Percentiles rank a stretch among this genome's conserved stretches.
Conservation (phyloP, 495 filamentous ascomycete species). For the Trichoderma orchidacearum region DNA sequence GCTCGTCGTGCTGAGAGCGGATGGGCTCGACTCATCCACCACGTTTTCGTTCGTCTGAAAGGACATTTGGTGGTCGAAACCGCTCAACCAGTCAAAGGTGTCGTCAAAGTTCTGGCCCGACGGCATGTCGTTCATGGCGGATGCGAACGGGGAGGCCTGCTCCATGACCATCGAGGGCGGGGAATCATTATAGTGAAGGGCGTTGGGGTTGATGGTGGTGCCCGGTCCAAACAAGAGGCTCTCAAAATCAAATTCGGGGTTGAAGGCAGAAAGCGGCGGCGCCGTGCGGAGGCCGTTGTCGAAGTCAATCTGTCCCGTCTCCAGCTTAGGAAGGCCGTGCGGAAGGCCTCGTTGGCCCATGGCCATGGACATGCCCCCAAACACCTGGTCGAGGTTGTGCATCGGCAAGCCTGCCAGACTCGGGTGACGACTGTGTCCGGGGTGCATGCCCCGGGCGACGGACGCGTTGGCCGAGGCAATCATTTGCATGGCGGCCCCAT, state of each 20-base stretch:
- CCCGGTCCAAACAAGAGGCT: constrained; percentile 51
- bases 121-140: constrained; percentile 46
- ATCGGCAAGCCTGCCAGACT: constrained; percentile 54
- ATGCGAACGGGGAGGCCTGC: constrained; percentile 59
- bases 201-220: constrained; percentile 85
- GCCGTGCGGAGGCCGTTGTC: constrained; percentile 64
- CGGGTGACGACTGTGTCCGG: constrained; percentile 45
- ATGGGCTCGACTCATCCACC: constrained; percentile 87
- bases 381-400: constrained; percentile 39
- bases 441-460: constrained; percentile 39
- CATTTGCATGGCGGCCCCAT: constrained; percentile 57
- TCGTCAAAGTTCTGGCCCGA: constrained; percentile 55
- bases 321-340: constrained; percentile 67
- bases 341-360: constrained; percentile 48
- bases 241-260: constrained; percentile 62
- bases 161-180: constrained; percentile 61
- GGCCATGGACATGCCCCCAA: constrained; percentile 56
- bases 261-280: constrained; percentile 57
- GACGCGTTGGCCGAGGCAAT: constrained; percentile 44
- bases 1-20: constrained; percentile 83
- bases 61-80: constrained; percentile 64
- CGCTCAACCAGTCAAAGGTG: constrained; percentile 74
- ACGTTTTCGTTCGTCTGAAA: constrained; percentile 61
- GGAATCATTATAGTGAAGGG: constrained; percentile 82
- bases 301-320: constrained; percentile 57